Conservation (phyloP, 805 yeast genomes). For the Zygosaccharomyces rouxii region DNA sequence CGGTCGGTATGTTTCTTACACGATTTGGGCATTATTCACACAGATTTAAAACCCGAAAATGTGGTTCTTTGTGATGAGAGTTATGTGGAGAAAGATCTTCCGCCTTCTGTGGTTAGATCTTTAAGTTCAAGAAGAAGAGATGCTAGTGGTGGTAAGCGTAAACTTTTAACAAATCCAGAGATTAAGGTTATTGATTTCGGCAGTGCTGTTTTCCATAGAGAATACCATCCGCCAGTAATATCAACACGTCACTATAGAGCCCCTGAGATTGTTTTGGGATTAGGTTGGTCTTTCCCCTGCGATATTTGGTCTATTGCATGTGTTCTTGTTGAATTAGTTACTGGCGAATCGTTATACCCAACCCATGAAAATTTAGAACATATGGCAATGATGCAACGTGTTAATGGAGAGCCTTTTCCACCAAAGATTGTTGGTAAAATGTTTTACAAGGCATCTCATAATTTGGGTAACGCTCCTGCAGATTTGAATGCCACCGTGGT, state of each 20-base stretch:
- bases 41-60: conserved; percentile 96
- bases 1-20: conserved; percentile 85
- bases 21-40: conserved; percentile 84
- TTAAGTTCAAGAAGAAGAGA: conserved; percentile 29
- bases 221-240: conserved; percentile 86
- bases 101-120: conserved; percentile 17
- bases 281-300: conserved; percentile 97
- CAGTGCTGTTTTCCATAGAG: conserved; percentile 91
- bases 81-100: conserved; percentile 24
- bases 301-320: conserved; percentile 98
- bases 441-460: conserved; percentile 31
- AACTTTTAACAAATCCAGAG: conserved; percentile 60
- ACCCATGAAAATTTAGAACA: conserved; percentile 95
- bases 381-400: conserved; percentile 87
- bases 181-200: conserved; percentile 95
- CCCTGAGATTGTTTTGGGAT: conserved; percentile 89
- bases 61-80: conserved; percentile 49
- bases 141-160: conserved; percentile 34
- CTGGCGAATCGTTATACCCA: conserved; percentile 91
- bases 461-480: conserved; percentile 32
- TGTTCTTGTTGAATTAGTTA: conserved; percentile 80
- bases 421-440: conserved; percentile 33
- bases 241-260: conserved; percentile 96
- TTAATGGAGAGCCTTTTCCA: conserved; percentile 53
- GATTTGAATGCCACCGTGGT: conserved; percentile 33